A percentile compares a stretch with the other conserved stretches of the same genome.
phyloP scores from a whole-genome alignment of 169 alveolate species.

The Eimeria acervulina region DNA sequence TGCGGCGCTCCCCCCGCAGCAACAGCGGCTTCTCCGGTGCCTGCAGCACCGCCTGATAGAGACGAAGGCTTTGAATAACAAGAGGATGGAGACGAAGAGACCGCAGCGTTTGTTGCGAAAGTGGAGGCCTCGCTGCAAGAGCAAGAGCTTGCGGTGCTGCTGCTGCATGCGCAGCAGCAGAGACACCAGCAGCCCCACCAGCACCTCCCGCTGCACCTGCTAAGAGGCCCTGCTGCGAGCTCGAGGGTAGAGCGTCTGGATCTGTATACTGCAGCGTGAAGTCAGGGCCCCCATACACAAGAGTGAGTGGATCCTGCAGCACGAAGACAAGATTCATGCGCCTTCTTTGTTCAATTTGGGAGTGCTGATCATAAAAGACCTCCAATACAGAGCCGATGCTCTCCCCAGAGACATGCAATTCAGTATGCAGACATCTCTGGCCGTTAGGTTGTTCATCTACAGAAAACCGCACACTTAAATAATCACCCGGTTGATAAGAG shows the following conservation, averaged over 20 bases:
- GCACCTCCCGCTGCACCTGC: constrained; percentile 41
- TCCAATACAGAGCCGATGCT: constrained; percentile 95
- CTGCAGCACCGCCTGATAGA: constrained; percentile 87
- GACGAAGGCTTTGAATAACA: constrained; percentile 84
- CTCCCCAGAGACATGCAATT: constrained; percentile 94
- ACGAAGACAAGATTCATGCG: constrained; percentile 94
- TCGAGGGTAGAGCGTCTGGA: constrained; percentile 39
- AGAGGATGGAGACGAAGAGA: constrained; percentile 78
- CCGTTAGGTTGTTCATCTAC: constrained; percentile 88
- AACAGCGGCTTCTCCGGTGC: constrained; percentile 83
- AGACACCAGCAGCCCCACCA: constrained; percentile 51
- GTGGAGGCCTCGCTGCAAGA: not conserved
- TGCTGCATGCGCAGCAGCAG: no score
- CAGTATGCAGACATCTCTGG: constrained; percentile 93
- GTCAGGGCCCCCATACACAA: constrained; percentile 91
- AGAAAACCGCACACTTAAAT: constrained; percentile 90
- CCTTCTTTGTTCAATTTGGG: constrained; percentile 91
- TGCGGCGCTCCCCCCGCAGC: constrained; percentile 70
- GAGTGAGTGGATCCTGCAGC: constrained; percentile 91
- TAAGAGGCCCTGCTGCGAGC: constrained; percentile 18
- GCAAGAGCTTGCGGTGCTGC: constrained; percentile 27
- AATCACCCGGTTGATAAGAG: constrained; percentile 90
- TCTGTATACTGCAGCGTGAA: constrained; percentile 88
- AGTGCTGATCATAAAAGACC: constrained; percentile 92
- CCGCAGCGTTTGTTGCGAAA: constrained; percentile 23